Base-by-base conservation (phyloP, 306 rosid genomes). In the Casuarina equisetifolia region DNA sequence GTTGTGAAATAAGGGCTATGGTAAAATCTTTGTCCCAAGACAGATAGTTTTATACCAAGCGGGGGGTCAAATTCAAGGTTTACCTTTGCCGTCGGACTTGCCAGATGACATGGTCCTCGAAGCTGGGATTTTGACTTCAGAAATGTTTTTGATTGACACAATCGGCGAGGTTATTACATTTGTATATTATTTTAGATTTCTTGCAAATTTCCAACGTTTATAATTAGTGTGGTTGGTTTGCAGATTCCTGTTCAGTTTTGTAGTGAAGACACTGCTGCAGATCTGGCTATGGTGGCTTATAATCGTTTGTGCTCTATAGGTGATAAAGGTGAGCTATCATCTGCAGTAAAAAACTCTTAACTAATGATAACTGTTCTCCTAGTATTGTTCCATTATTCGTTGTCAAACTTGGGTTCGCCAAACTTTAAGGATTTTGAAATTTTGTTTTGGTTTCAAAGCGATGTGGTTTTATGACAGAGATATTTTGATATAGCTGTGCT, bases 281-380 rank as follows among this genome's bases (percentile, higher is more conserved):
- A 94, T 11, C 77, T 94, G 96, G 94, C 98, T 70, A 85, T 87
- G 72, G 70, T 85, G 84, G 97, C 98, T 66, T 94, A 92, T 76
- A 92, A 92, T 83, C 97, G 98, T n/a, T 97, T 97, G 61, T 95
- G 86, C 97, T 94, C 77, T 94, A 93, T 51, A 46, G 78, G 2
- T 90, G 97, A 82, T 25, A 25, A 25, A 25, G 98, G 98, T 92
- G 74, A 12, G 15, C 54, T 25, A 35, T 67, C 15, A 69, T 3
- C n/a, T 74, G 76, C 11, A 53, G 72, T 32, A 58, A 51, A 13
- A 13, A 51, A 44, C 48, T 67, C 0, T 9, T 36, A 9, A 25
- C 1, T 25, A 25, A 25, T 1, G 0, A 38, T 38, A 36, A 63
- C 38, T 63, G 15, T 63, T 63, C 45, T 9, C 2, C 16, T 16